phyloP scores from a whole-genome alignment of 116 monocot genomes.

The Iris pallida region DNA sequence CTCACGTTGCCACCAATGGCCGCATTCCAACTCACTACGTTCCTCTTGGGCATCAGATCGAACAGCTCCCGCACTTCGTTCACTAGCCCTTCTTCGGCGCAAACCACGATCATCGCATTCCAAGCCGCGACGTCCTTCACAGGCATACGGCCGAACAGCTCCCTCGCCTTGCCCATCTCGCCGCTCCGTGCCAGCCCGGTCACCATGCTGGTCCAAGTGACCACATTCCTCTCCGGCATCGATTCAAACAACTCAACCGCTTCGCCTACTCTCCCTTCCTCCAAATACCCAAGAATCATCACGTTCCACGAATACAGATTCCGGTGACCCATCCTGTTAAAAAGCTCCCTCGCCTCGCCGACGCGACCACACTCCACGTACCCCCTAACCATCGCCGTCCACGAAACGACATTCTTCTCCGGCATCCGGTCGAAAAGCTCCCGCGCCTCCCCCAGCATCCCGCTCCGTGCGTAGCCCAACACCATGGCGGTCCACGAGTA shows the following conservation, averaged over 20 bases:
- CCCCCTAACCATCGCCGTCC: constrained; percentile 45
- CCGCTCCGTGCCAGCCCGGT: constrained; percentile 37
- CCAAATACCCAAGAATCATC: constrained; percentile 38
- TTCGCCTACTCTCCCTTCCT: background rate
- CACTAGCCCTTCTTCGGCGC: constrained; percentile 15
- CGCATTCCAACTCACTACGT: constrained; percentile 39
- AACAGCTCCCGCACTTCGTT: constrained; percentile 29
- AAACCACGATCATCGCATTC: constrained; percentile 45
- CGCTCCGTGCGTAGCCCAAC: constrained; percentile 36
- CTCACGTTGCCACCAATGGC: constrained; percentile 39
- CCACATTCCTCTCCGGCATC: constrained; percentile 30
- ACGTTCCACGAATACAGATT: constrained; percentile 50
- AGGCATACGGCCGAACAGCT: constrained; percentile 33
- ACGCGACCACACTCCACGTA: constrained; percentile 19
- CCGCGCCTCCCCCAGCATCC: constrained; percentile 18
- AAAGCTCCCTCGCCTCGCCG: constrained; percentile 21
- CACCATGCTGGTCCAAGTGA: constrained; percentile 49
- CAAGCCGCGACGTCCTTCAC: constrained; percentile 39
- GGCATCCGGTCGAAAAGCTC: constrained; percentile 40
- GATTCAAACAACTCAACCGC: constrained; percentile 25
- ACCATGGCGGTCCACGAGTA: constrained; percentile 46
- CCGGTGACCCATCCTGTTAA: constrained; percentile 30
- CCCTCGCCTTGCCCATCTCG: constrained; percentile 19
- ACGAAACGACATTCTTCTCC: constrained; percentile 39
- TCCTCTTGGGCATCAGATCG: constrained; percentile 19